A percentile compares a stretch with the other conserved stretches of the same genome.
These are phyloP conservation scores for Apiotrichum sp. DNA, from an alignment of 1,284 basidiomycete genomes.

Conservation along the genomic window DNA sequence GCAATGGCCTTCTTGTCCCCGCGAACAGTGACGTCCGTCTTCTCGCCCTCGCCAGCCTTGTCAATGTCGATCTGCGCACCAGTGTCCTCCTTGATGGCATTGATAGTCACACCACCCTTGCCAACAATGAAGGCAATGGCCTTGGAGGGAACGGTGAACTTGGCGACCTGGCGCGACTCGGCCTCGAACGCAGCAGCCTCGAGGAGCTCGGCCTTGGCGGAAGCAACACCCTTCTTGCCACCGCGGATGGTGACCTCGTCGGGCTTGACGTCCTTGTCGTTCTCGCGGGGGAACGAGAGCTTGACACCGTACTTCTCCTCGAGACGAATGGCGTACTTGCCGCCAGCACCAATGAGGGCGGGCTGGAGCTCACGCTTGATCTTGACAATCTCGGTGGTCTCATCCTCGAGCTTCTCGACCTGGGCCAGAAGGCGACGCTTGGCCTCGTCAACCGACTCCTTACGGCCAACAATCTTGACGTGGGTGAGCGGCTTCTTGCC, in stretches of 20 bases:
- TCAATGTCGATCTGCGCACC: conserved; percentile 89
- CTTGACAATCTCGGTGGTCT: conserved; percentile 78
- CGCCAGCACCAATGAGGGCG: conserved; percentile 85
- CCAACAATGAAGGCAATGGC: conserved; percentile 89
- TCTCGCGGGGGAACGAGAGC: conserved; percentile 81
- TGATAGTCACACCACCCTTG: conserved; percentile 78
- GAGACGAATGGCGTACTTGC: conserved; percentile 91
- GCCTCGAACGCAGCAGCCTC: conserved; percentile 93
- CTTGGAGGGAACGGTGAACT: conserved; percentile 76
- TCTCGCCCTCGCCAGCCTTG: conserved; percentile 55
- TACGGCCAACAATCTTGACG: conserved; percentile 82
- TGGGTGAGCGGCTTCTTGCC: conserved; percentile 39
- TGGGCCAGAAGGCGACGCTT: conserved; percentile 80
- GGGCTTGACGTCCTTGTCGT: conserved; percentile 63
- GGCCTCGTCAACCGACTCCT: conserved; percentile 95
- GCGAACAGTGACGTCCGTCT: conserved; percentile 59
- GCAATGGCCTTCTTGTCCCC: conserved; percentile 84
- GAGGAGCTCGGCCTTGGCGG: conserved; percentile 78
- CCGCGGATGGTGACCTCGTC: conserved; percentile 93
- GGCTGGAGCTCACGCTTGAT: conserved; percentile 86
- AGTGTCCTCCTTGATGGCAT: conserved; percentile 90
- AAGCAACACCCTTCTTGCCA: conserved; percentile 88
- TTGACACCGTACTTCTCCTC: conserved; percentile 91
- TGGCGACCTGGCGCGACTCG: conserved; percentile 70
- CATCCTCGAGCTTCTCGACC: conserved; percentile 87